Conservation (phyloP, 495 filamentous ascomycete genomes). For the Saxispiralis lemnorum region DNA sequence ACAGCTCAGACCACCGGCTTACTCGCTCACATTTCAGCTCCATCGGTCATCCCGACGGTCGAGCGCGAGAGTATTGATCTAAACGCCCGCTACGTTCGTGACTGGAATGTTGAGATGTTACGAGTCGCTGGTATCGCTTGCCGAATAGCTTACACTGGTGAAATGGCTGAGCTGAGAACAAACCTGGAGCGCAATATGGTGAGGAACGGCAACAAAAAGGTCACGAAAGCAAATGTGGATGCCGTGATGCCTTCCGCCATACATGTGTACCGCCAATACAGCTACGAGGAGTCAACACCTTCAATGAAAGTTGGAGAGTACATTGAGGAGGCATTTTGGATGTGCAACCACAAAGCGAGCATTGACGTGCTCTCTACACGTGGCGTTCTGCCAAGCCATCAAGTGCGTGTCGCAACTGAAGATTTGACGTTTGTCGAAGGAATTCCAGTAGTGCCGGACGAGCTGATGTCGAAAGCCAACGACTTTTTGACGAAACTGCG, state of each 20-base stretch:
- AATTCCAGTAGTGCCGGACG: slow-evolving; percentile 72
- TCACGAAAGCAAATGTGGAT: slow-evolving; percentile 41
- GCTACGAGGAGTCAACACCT: slow-evolving; percentile 74
- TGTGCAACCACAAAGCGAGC: slow-evolving; percentile 54
- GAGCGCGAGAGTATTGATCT: slow-evolving; percentile 93
- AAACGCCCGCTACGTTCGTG: slow-evolving; percentile 80
- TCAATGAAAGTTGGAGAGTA: slow-evolving; percentile 58
- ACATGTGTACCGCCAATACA: slow-evolving; percentile 65
- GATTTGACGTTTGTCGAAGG: slow-evolving; percentile 76
- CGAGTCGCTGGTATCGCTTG: slow-evolving; percentile 78
- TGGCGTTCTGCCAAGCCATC: slow-evolving; percentile 59
- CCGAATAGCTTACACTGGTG: slow-evolving; percentile 66
- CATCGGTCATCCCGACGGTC: slow-evolving; percentile 94
- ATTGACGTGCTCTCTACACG: slow-evolving; percentile 78
- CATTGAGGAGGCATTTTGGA: slow-evolving; percentile 92
- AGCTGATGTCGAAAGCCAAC: slow-evolving; percentile 41
- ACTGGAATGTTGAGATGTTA: slow-evolving; percentile 94
- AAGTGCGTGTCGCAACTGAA: slow-evolving; percentile 62
- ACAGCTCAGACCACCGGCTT: slow-evolving; percentile 92
- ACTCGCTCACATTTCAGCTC: slow-evolving; percentile 92
- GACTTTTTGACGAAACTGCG: slow-evolving; percentile 61
- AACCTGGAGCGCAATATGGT: slow-evolving; percentile 25
- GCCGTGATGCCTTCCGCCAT: slow-evolving; percentile 59
- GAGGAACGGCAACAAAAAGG: slow-evolving; percentile 28
- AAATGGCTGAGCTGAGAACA: slow-evolving; percentile 57